These are phyloP conservation scores for Hypoxylon cercidicola DNA, from an alignment of 495 filamentous ascomycete species.

Conservation along the genomic window DNA sequence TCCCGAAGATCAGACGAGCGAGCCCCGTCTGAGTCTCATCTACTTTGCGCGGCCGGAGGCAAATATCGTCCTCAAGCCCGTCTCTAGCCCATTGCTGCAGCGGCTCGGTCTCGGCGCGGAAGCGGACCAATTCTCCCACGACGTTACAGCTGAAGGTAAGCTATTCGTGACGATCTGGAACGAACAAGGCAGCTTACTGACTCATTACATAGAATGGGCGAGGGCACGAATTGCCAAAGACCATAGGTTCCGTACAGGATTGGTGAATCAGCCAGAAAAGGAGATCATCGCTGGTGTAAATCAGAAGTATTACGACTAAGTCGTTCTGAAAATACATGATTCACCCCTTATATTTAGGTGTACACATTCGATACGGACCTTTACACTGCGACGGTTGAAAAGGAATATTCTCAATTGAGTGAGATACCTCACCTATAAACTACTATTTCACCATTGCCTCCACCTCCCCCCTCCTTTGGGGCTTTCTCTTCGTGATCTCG, in stretches of 20 bases:
- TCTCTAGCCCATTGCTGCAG: slow-evolving; percentile 58
- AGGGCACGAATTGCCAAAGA: slow-evolving; percentile 49
- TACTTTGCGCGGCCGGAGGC: slow-evolving; percentile 58
- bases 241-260: slow-evolving; percentile 45
- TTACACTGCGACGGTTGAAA: no score
- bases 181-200: slow-evolving; percentile 15
- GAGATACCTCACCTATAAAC: no score
- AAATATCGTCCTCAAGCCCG: slow-evolving; percentile 54
- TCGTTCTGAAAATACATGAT: no score
- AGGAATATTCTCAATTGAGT: no score
- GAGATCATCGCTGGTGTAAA: slow-evolving; percentile 49
- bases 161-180: neutral
- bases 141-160: slow-evolving; percentile 47
- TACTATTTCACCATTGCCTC: no score
- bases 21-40: slow-evolving; percentile 60
- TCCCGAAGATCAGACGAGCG: slow-evolving; percentile 57
- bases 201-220: slow-evolving; percentile 36
- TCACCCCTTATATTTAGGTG: no score
- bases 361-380: no score
- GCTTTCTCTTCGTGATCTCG: no score
- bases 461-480: no score
- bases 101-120: slow-evolving; percentile 57
- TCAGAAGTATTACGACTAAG: slow-evolving; percentile 48
- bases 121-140: slow-evolving; percentile 41
- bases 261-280: slow-evolving; percentile 42